Conservation (phyloP, 495 filamentous ascomycete genomes). For the Pyrenopolyporus hunteri region DNA sequence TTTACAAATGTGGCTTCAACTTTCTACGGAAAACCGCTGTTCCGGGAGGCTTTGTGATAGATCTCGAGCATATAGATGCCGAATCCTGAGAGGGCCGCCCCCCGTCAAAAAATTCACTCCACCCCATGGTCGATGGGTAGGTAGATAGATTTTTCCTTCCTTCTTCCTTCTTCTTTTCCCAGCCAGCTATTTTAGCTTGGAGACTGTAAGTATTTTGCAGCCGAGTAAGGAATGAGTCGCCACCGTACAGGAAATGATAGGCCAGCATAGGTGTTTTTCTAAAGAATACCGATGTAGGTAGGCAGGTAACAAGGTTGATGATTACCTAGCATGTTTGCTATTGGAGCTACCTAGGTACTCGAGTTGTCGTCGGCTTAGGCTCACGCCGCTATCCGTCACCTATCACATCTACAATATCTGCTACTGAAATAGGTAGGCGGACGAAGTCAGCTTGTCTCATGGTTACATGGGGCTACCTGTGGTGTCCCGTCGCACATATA, state of each 20-base stretch:
- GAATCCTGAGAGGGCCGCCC: neutral
- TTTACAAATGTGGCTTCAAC: neutral
- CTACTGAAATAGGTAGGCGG: no score
- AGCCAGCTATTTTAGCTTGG: neutral
- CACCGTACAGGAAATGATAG: neutral
- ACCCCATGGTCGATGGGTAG: neutral
- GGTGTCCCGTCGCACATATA: conserved; percentile 12
- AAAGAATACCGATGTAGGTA: no score
- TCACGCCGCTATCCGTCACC: neutral
- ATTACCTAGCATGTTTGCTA: neutral
- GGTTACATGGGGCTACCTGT: conserved; percentile 1
- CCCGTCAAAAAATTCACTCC: neutral
- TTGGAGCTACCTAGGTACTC: no score
- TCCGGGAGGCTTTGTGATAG: conserved; percentile 21
- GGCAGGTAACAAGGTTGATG: no score
- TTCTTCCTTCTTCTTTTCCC: neutral
- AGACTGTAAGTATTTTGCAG: neutral
- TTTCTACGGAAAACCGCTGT: neutral
- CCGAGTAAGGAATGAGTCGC: neutral
- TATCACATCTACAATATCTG: neutral
- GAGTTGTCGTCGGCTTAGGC: neutral
- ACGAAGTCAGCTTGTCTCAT: neutral
- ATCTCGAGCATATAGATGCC: neutral
- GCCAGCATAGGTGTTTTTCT: neutral
- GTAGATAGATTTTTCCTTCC: neutral